Evolutionary conservation across 495 filamentous ascomycete genomes (phyloP).

Genomic region (Aspergillus haitiensis): DNA sequence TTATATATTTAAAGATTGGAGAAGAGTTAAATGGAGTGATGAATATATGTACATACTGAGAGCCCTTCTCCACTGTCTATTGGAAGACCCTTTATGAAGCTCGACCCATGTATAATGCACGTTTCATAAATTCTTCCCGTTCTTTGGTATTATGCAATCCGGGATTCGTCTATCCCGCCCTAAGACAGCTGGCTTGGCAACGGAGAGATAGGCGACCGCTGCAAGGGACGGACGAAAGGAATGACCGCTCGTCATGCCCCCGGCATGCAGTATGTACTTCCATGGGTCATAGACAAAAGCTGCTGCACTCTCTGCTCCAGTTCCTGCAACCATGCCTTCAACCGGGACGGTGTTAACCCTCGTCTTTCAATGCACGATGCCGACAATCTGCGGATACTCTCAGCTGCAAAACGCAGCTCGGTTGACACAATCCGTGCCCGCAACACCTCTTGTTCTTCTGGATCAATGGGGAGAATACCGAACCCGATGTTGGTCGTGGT

Average conservation of each 20-base stretch:
- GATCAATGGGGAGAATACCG: background rate
- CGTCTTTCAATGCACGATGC: background rate
- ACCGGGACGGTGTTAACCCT: background rate
- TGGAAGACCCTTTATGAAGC: background rate
- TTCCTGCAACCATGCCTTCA: slow-evolving; percentile 1
- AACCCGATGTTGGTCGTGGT: slow-evolving; percentile 1
- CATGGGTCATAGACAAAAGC: slow-evolving; percentile 1
- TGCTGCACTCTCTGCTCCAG: background rate
- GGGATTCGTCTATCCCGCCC: background rate
- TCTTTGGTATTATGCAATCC: background rate
- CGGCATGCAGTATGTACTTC: background rate
- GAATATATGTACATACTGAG: background rate
- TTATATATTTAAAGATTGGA: no score
- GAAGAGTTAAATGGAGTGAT: no score
- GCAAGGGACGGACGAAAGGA: background rate
- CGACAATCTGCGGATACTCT: slow-evolving; percentile 1
- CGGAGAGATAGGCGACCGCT: background rate
- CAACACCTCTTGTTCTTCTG: background rate
- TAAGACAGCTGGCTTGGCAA: background rate
- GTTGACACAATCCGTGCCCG: background rate
- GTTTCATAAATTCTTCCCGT: background rate
- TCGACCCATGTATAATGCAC: background rate
- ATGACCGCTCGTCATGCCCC: background rate
- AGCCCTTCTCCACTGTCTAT: background rate
- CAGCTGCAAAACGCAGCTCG: background rate